Evolutionary conservation across 495 filamentous ascomycete species (phyloP).

Genomic region (Hyaloscypha finlandica): DNA sequence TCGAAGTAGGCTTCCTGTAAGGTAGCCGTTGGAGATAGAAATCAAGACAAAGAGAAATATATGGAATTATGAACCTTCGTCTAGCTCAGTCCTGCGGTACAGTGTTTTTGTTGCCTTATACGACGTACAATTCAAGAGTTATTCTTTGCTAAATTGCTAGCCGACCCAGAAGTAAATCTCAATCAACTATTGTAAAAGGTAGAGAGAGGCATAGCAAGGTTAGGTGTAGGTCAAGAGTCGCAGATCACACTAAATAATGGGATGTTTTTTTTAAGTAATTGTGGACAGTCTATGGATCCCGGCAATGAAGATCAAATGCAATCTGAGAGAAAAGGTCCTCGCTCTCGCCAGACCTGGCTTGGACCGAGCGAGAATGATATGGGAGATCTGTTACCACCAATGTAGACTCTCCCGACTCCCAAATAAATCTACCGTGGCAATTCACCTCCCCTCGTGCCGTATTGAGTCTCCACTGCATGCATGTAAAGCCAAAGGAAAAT

Average conservation of each 20-base stretch:
- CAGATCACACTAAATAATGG: neutral
- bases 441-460: neutral
- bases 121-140: too few relatives aligned
- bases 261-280: neutral
- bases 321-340: conserved; percentile 1
- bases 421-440: conserved; percentile 14
- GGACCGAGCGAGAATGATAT: neutral
- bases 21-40: too few relatives aligned
- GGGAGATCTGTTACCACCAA: conserved; percentile 9
- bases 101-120: too few relatives aligned
- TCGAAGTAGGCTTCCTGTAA: too few relatives aligned
- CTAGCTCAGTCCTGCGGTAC: too few relatives aligned
- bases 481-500: conserved; percentile 27
- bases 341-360: neutral
- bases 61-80: too few relatives aligned
- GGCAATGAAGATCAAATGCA: conserved; percentile 12
- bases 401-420: conserved; percentile 26
- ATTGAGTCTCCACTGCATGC: conserved; percentile 23
- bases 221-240: neutral
- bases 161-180: too few relatives aligned
- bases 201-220: too few relatives aligned
- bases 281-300: conserved; percentile 2
- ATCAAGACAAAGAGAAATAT: too few relatives aligned
- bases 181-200: too few relatives aligned
- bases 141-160: too few relatives aligned